Conservation (phyloP, 2,329 filamentous ascomycete genomes). For the Proliferodiscus dingleyae region DNA sequence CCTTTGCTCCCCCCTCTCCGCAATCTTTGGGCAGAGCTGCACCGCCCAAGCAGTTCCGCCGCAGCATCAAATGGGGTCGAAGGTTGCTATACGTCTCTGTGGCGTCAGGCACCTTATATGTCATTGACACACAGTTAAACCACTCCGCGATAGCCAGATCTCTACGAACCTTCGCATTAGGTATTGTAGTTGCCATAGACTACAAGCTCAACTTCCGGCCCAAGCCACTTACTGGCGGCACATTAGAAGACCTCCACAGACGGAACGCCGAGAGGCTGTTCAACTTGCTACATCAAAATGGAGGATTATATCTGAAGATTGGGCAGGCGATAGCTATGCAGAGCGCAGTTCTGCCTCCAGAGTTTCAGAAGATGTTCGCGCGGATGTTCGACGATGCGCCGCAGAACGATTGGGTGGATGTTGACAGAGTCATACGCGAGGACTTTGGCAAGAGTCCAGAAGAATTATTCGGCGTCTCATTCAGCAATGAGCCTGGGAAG, state of each 20-base stretch:
- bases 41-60: constrained; percentile 65
- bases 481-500: constrained; percentile 58
- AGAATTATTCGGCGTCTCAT: constrained; percentile 89
- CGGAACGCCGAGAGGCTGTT: constrained; percentile 82
- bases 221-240: constrained; percentile 66
- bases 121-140: constrained; percentile 69
- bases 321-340: constrained; percentile 99
- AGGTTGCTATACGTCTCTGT: constrained; percentile 60
- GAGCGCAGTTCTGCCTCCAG: constrained; percentile 83
- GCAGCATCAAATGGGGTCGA: constrained; percentile 70
- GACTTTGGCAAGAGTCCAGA: constrained; percentile 83
- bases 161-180: constrained; percentile 73
- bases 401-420: constrained; percentile 81
- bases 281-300: constrained; percentile 76
- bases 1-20: constrained; percentile 72
- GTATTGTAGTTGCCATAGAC: constrained; percentile 77
- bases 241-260: constrained; percentile 71
- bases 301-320: constrained; percentile 93
- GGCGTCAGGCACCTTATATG: constrained; percentile 57
- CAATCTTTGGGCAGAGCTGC: constrained; percentile 69
- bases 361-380: constrained; percentile 94
- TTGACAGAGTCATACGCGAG: constrained; percentile 77
- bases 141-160: constrained; percentile 75
- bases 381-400: constrained; percentile 98
- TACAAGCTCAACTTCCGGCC: constrained; percentile 96